Evolutionary conservation across 768 basidiomycete species (phyloP).

Genomic region (Leccinum obscurum): DNA sequence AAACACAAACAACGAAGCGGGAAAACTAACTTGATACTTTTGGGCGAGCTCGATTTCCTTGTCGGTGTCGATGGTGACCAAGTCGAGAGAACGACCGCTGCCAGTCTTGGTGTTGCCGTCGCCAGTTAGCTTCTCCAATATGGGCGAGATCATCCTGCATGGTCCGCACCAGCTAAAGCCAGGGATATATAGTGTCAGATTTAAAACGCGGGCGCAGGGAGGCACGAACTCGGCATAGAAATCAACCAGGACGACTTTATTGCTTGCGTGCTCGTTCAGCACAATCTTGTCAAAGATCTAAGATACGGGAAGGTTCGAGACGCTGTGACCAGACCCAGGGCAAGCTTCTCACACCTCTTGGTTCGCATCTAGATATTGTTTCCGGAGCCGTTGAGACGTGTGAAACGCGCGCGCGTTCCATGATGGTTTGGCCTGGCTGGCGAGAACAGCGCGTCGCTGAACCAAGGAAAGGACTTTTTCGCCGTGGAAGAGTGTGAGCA

Average conservation of each 20-base stretch:
- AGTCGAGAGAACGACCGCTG: conserved; percentile 59
- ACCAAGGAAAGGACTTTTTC: conserved; percentile 4
- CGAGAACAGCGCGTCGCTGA: conserved; percentile 7
- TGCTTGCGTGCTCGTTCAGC: conserved; percentile 36
- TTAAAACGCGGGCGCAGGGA: neutral
- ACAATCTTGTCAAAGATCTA: conserved; percentile 39
- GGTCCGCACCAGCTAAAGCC: conserved; percentile 72
- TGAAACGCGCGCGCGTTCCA: conserved; percentile 37
- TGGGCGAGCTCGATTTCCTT: conserved; percentile 50
- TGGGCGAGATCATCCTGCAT: conserved; percentile 70
- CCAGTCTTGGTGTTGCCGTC: conserved; percentile 47
- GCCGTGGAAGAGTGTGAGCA: conserved; percentile 18
- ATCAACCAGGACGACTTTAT: conserved; percentile 67
- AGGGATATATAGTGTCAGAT: conserved; percentile 4
- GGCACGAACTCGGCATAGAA: conserved; percentile 77
- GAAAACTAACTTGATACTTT: conserved; percentile 43
- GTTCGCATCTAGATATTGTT: conserved; percentile 48
- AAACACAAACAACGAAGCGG: neutral
- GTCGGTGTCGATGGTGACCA: conserved; percentile 70
- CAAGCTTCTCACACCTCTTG: conserved; percentile 36
- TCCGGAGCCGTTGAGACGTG: conserved; percentile 32
- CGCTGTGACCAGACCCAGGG: neutral
- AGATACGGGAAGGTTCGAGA: neutral
- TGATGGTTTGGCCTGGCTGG: conserved; percentile 24
- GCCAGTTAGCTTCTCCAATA: conserved; percentile 58